Percentiles rank a stretch among this genome's conserved stretches.
phyloP scores from a whole-genome alignment of 345 rosid species.

The Acer campestre region DNA sequence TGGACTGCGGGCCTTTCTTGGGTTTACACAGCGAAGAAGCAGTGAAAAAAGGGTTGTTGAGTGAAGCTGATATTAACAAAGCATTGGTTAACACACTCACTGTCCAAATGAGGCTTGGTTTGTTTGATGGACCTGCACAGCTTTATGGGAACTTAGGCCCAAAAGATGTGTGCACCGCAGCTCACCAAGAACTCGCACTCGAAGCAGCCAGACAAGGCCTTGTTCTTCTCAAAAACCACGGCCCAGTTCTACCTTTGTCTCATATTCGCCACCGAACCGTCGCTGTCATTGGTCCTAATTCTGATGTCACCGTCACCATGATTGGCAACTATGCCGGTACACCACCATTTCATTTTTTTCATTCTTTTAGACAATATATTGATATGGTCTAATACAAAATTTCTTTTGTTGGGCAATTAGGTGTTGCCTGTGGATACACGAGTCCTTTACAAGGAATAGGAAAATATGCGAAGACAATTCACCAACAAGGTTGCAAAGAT shows the following conservation, averaged over 20 bases:
- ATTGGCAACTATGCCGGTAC: conserved; percentile 94
- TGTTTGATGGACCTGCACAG: conserved; percentile 69
- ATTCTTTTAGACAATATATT: not conserved
- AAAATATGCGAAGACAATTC: conserved; percentile 50
- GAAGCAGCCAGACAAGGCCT: conserved; percentile 94
- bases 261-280: conserved; percentile 48
- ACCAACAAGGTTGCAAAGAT: conserved; percentile 62
- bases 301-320: conserved; percentile 78
- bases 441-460: conserved; percentile 70
- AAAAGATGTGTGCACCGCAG: conserved; percentile 69
- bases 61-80: conserved; percentile 55
- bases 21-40: conserved; percentile 52
- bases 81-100: conserved; percentile 69
- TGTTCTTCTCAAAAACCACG: conserved; percentile 76
- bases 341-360: not conserved
- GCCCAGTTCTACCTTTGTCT: conserved; percentile 65
- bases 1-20: conserved; percentile 82
- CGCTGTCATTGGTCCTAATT: conserved; percentile 85
- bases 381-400: not conserved
- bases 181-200: conserved; percentile 76
- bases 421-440: conserved; percentile 74
- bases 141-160: conserved; percentile 69
- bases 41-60: conserved; percentile 47
- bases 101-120: conserved; percentile 91
- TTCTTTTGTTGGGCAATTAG: conserved; percentile 18